phyloP scores from a whole-genome alignment of 805 yeast species.

The Scheffersomyces coipomensis region DNA sequence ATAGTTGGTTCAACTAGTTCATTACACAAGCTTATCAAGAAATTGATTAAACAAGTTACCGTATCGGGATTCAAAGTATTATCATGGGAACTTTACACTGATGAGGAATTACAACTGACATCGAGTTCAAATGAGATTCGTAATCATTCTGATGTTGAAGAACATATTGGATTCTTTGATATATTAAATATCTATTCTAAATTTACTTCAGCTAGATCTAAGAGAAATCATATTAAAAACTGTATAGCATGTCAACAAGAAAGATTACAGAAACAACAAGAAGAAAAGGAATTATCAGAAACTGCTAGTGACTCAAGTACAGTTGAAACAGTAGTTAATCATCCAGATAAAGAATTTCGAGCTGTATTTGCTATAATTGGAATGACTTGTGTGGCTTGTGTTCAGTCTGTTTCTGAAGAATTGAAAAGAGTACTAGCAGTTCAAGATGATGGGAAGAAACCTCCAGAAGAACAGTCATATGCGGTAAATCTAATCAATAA shows the following conservation, averaged over 20 bases:
- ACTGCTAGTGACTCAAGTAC: constrained; percentile 10
- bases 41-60: constrained; percentile 23
- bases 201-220: constrained; percentile 13
- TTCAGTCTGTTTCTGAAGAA: constrained; percentile 23
- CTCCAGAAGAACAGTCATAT: constrained; percentile 26
- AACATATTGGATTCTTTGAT: constrained; percentile 14
- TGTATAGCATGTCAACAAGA: constrained; percentile 42
- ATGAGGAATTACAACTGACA: constrained; percentile 15
- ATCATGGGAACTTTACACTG: constrained; percentile 29
- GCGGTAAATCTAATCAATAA: constrained; percentile 54
- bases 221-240: constrained; percentile 35
- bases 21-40: constrained; percentile 13
- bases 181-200: constrained; percentile 12
- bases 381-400: constrained; percentile 43
- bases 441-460: constrained; percentile 2
- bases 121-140: constrained; percentile 17
- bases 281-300: constrained; percentile 10
- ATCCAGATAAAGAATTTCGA: constrained; percentile 25
- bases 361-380: constrained; percentile 55
- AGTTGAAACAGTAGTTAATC: constrained; percentile 25
- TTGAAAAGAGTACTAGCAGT: constrained; percentile 21
- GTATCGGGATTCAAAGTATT: constrained; percentile 36
- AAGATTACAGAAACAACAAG: constrained; percentile 7
- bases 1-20: constrained; percentile 5
- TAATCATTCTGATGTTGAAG: constrained; percentile 19